Evolutionary conservation across 306 rosid species (phyloP), one percentile per base, ranked within the genome.

Genomic region (Sechiopsis laciniata): DNA sequence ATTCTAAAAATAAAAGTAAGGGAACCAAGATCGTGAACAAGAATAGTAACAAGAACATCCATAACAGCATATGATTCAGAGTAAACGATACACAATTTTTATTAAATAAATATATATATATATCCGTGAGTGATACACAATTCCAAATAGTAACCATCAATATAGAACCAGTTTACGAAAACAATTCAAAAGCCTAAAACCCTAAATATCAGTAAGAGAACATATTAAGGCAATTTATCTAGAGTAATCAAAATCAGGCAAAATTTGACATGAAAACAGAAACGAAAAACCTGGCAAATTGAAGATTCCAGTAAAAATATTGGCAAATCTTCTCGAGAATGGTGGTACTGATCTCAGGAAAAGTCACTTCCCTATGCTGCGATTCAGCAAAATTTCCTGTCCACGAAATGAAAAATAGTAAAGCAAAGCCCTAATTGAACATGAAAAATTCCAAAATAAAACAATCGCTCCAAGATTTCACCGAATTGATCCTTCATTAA

Each of bases 281-380:
- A 26, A 80, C 53, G 12, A 62, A 16, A 16, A 78, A 95, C 97
- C 96, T 89, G 51, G 97, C 96, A 66, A 86, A 95, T 79, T 91
- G 96, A 71, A 95, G 97, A 78, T 91, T 89, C 99, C 99, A 95
- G 79, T 91, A 82, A 76, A 91, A 95, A 71, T 91, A 95, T 86
- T 95, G 94, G 82, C 99, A 95, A 78, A 95, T 91, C 86, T 95
- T 95, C 86, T 95, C 99, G 40, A 95, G 97, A 79, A 95, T 91
- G 26, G 97, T 83, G 80, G 97, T 87, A 84, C 88, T 95, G 78
- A 95, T 91, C 85, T 95, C 99, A 8, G 99, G 97, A 77, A 95
- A 95, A 48, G 92, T 89, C 21, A 95, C 99, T 83, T 88, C 89
- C 8, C 97, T 86, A 42, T 78, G 96, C 74, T 91, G 82, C 54